These are phyloP conservation scores for Solanum neorickii DNA, from an alignment of 257 asterid genomes.

Conservation along the genomic window DNA sequence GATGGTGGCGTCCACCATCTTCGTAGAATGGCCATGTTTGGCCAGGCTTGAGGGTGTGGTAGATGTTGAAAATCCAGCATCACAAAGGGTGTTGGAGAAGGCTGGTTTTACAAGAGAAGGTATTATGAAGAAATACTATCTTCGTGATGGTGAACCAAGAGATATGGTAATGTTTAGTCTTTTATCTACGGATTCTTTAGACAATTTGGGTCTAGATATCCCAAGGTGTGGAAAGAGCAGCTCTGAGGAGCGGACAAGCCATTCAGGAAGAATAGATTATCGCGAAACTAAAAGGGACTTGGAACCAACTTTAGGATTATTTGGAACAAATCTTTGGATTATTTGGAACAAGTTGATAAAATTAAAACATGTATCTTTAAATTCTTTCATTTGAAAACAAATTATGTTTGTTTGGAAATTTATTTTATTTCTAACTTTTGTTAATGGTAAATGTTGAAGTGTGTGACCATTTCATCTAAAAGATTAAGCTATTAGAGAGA, in stretches of 20 bases:
- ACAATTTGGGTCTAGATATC: background rate
- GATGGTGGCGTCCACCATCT: slow-evolving; percentile 9
- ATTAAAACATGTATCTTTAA: background rate
- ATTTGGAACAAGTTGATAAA: background rate
- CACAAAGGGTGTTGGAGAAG: slow-evolving; percentile 68
- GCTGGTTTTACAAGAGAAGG: slow-evolving; percentile 63
- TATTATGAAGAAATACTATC: slow-evolving; percentile 46
- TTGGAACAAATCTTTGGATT: background rate
- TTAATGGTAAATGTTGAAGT: background rate
- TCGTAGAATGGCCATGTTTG: slow-evolving; percentile 47
- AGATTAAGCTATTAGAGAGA: too few species aligned
- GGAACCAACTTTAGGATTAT: background rate
- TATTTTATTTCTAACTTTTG: background rate
- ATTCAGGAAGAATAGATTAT: background rate
- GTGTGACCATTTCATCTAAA: too few species aligned
- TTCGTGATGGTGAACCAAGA: slow-evolving; percentile 31
- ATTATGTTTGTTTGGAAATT: background rate
- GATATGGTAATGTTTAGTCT: slow-evolving; percentile 54
- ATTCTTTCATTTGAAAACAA: background rate
- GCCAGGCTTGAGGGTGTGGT: slow-evolving; percentile 65
- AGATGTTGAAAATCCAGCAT: slow-evolving; percentile 43
- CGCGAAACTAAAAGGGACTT: background rate
- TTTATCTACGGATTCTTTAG: slow-evolving; percentile 28
- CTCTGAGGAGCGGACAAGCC: background rate
- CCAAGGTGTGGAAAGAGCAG: background rate